phyloP scores from a whole-genome alignment of 1,139 yeast genomes.

The Lodderomyces beijingensis region DNA sequence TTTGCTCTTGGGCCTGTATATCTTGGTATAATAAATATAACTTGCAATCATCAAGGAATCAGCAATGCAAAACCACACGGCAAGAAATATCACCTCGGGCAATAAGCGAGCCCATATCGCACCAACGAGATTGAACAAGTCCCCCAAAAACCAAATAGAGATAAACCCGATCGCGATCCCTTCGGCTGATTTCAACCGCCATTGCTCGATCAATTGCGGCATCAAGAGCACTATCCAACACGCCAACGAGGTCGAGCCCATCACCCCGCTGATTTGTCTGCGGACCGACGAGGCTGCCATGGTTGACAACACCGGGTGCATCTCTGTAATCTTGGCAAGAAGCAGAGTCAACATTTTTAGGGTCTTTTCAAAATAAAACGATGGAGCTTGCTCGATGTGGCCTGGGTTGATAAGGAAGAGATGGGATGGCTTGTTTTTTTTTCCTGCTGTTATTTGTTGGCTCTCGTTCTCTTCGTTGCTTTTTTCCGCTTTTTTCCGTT shows the following conservation, averaged over 20 bases:
- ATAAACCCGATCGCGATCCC: slow-evolving; percentile 74
- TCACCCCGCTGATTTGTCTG: slow-evolving; percentile 44
- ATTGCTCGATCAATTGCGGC: slow-evolving; percentile 80
- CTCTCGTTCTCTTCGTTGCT: neutral
- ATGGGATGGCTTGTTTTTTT: neutral
- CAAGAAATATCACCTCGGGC: slow-evolving; percentile 67
- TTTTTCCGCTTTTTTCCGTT: neutral
- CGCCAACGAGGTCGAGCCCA: slow-evolving; percentile 66
- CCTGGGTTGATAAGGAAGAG: neutral
- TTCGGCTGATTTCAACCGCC: slow-evolving; percentile 73
- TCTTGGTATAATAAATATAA: slow-evolving; percentile 51
- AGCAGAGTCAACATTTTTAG: slow-evolving; percentile 1
- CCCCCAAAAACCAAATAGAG: slow-evolving; percentile 71
- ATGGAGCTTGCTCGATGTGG: neutral
- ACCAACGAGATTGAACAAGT: slow-evolving; percentile 62
- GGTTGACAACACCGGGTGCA: neutral
- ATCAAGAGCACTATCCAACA: slow-evolving; percentile 79
- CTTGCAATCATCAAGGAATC: slow-evolving; percentile 60
- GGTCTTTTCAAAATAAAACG: too few species aligned
- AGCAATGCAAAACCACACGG: slow-evolving; percentile 72
- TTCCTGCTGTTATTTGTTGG: neutral
- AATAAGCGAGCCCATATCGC: slow-evolving; percentile 67
- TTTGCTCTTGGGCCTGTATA: slow-evolving; percentile 36
- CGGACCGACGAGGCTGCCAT: slow-evolving; percentile 2
- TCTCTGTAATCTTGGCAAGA: neutral